Conservation (phyloP, 2,329 filamentous ascomycete species). For the Aureobasidium sp. region DNA sequence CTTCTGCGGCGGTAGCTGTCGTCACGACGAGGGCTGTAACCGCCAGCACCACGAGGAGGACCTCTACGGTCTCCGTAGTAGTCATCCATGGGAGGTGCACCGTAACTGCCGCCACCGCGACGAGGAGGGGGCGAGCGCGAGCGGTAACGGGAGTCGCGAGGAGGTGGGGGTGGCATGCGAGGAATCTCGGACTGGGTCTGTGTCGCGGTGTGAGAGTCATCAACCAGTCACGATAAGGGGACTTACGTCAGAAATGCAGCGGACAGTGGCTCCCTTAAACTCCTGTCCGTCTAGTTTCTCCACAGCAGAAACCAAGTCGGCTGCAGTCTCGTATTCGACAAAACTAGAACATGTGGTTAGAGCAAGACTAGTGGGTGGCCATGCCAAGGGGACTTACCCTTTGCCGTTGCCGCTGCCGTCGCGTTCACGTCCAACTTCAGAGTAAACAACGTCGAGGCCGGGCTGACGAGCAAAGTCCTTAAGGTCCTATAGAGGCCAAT, state of each 20-base stretch:
- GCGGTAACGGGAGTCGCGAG: slow-evolving; percentile 51
- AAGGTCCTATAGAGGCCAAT: slow-evolving; percentile 77
- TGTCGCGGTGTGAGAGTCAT: slow-evolving; percentile 13
- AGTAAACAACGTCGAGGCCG: slow-evolving; percentile 95
- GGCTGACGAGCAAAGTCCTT: slow-evolving; percentile 99
- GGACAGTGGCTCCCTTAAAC: slow-evolving; percentile 83
- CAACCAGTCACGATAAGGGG: neutral
- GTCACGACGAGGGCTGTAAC: slow-evolving; percentile 75
- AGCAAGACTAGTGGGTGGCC: too few species aligned
- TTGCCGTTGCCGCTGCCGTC: slow-evolving; percentile 54
- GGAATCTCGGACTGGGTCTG: slow-evolving; percentile 66
- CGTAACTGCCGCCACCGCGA: slow-evolving; percentile 43
- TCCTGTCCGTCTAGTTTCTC: slow-evolving; percentile 90
- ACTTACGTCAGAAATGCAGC: slow-evolving; percentile 77
- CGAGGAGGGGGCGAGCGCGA: slow-evolving; percentile 69
- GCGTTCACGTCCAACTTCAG: slow-evolving; percentile 84
- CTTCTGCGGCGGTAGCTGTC: slow-evolving; percentile 83
- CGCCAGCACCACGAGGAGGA: slow-evolving; percentile 58
- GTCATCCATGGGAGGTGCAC: slow-evolving; percentile 57
- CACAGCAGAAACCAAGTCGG: slow-evolving; percentile 80
- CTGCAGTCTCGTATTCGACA: slow-evolving; percentile 92
- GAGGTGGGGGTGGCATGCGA: slow-evolving; percentile 40
- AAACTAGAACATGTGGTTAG: slow-evolving; percentile 50
- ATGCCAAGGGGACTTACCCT: slow-evolving; percentile 54
- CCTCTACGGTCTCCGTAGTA: slow-evolving; percentile 70